Conservation (phyloP, 176 grass and related monocot species). For the Eragrostis nindensis region DNA sequence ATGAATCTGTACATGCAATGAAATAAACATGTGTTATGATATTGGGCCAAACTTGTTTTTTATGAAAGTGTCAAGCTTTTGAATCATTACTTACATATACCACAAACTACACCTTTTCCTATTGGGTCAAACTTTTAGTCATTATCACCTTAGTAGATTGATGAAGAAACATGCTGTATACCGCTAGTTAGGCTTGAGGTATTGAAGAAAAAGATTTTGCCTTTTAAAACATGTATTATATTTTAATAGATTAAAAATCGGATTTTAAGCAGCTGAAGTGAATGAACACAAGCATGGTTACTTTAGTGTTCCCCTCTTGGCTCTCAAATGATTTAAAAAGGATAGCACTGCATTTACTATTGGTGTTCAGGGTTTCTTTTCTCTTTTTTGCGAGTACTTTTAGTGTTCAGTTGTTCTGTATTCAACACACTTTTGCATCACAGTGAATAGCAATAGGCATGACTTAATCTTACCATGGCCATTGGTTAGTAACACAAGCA, state of each 20-base stretch:
- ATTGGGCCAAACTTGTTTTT: background rate
- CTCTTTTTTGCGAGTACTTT: no score
- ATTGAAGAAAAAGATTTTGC: background rate
- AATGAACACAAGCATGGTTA: no score
- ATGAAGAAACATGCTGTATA: background rate
- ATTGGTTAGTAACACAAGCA: constrained; percentile 27
- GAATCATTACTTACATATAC: no score
- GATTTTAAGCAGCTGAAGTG: constrained; percentile 14
- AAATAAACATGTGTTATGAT: background rate
- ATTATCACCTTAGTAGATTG: background rate
- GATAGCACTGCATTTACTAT: background rate
- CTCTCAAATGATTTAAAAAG: constrained; percentile 1
- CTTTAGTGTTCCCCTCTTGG: background rate
- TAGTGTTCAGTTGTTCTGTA: background rate
- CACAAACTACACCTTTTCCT: background rate
- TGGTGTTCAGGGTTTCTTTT: no score
- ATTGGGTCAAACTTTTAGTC: background rate
- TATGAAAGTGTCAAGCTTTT: no score
- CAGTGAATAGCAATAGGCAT: background rate
- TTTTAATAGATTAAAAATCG: background rate
- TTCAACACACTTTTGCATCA: background rate
- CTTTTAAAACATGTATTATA: background rate
- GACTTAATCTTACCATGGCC: constrained; percentile 25
- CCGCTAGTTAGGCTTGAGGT: background rate
- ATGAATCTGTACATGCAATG: constrained; percentile 7